Percentiles rank a stretch among this genome's conserved stretches.
Conservation (phyloP, 176 grass and related monocot genomes). For the Melocanna baccifera region DNA sequence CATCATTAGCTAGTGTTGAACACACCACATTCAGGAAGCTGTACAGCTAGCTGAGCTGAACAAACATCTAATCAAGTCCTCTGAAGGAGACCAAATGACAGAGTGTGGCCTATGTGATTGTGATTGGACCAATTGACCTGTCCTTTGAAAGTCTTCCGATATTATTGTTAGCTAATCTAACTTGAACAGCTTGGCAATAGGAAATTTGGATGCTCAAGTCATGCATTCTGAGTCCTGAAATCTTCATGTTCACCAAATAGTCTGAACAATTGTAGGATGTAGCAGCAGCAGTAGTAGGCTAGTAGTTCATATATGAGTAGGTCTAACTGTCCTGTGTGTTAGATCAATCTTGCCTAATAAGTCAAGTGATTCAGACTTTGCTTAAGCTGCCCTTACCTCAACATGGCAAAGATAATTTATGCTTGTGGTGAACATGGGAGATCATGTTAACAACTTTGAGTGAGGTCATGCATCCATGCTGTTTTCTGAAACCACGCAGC, state of each 20-base stretch:
- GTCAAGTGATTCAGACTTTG: background rate
- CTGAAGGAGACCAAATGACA: background rate
- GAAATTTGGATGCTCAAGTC: conserved; percentile 5
- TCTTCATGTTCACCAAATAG: conserved; percentile 12
- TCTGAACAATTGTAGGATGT: background rate
- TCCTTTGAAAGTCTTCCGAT: background rate
- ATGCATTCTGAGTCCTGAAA: conserved; percentile 18
- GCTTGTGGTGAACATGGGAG: background rate
- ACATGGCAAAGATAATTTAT: background rate
- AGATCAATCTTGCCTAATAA: background rate
- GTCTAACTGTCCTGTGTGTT: background rate
- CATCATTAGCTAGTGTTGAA: background rate
- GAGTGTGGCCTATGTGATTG: background rate
- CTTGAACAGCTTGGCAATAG: background rate
- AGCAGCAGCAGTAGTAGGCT: background rate
- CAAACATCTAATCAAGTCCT: background rate
- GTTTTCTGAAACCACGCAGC: background rate
- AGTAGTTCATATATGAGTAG: conserved; percentile 5
- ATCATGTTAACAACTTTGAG: background rate
- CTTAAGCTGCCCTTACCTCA: background rate
- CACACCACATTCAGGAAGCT: background rate
- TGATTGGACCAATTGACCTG: background rate
- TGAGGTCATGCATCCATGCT: background rate
- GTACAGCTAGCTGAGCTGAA: background rate
- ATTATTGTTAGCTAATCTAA: background rate